Evolutionary conservation across 257 asterid genomes (phyloP).

Genomic region (Echium plantagineum): DNA sequence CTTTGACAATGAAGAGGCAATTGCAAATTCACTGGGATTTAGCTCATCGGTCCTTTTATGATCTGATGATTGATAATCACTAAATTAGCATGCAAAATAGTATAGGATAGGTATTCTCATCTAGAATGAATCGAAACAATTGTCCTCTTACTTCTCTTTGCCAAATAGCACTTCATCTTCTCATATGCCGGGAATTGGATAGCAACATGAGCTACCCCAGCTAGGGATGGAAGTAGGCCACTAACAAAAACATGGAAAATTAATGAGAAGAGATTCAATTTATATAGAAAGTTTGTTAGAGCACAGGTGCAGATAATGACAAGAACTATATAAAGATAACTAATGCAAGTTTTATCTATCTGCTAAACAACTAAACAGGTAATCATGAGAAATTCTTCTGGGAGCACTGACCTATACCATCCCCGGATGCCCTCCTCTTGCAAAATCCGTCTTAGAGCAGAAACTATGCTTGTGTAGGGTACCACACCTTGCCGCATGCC

Average conservation of each 20-base stretch:
- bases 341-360: background rate
- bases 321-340: no score
- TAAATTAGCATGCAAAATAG: slow-evolving; percentile 1
- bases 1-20: slow-evolving; percentile 80
- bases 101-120: background rate
- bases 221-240: slow-evolving; percentile 93
- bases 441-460: slow-evolving; percentile 78
- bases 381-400: background rate
- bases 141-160: slow-evolving; percentile 38
- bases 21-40: slow-evolving; percentile 55
- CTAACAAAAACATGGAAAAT: slow-evolving; percentile 31
- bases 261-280: background rate
- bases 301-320: no score
- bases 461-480: slow-evolving; percentile 62
- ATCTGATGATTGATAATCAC: slow-evolving; percentile 25
- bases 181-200: slow-evolving; percentile 96
- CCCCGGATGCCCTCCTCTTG: slow-evolving; percentile 95
- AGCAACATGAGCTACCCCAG: slow-evolving; percentile 88
- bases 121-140: background rate
- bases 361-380: background rate
- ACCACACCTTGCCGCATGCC: slow-evolving; percentile 90
- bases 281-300: no score
- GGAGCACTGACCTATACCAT: slow-evolving; percentile 77
- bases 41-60: slow-evolving; percentile 47
- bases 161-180: slow-evolving; percentile 67